Evolutionary conservation across 345 rosid species (phyloP).

Genomic region (Populus euphratica): DNA sequence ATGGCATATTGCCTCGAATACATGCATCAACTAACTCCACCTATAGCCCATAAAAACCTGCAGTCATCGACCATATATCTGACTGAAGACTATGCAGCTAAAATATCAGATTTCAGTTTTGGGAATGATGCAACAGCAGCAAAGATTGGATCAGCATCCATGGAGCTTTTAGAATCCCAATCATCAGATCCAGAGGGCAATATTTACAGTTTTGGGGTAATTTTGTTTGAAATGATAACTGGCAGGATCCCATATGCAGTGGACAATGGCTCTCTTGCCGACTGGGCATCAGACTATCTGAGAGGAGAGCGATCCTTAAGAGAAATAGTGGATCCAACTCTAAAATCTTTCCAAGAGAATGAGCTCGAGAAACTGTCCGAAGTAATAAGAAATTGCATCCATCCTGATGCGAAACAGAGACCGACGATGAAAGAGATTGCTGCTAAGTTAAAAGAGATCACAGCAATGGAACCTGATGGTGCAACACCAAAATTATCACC

Average conservation of each 20-base stretch:
- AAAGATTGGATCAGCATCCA: constrained; percentile 37
- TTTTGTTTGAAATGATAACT: constrained; percentile 69
- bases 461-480: constrained; percentile 61
- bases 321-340: constrained; percentile 68
- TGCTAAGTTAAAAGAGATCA: constrained; percentile 62
- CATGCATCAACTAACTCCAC: constrained; percentile 81
- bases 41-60: constrained; percentile 52
- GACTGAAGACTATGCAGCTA: constrained; percentile 92
- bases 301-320: constrained; percentile 35
- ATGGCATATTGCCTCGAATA: constrained; percentile 87
- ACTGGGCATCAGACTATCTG: constrained; percentile 52
- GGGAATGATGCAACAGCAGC: constrained; percentile 44
- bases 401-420: constrained; percentile 52
- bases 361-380: constrained; percentile 46
- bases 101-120: constrained; percentile 72
- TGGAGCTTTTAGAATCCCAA: constrained; percentile 43
- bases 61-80: constrained; percentile 69
- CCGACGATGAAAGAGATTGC: constrained; percentile 57
- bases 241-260: constrained; percentile 62
- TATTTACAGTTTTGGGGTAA: constrained; percentile 60
- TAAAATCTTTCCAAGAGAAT: constrained; percentile 51
- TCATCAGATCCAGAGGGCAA: constrained; percentile 43
- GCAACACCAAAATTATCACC: constrained; percentile 78
- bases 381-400: constrained; percentile 60
- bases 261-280: constrained; percentile 37